phyloP scores from a whole-genome alignment of 2,329 filamentous ascomycete genomes.

The Aspergillus luchuensis region DNA sequence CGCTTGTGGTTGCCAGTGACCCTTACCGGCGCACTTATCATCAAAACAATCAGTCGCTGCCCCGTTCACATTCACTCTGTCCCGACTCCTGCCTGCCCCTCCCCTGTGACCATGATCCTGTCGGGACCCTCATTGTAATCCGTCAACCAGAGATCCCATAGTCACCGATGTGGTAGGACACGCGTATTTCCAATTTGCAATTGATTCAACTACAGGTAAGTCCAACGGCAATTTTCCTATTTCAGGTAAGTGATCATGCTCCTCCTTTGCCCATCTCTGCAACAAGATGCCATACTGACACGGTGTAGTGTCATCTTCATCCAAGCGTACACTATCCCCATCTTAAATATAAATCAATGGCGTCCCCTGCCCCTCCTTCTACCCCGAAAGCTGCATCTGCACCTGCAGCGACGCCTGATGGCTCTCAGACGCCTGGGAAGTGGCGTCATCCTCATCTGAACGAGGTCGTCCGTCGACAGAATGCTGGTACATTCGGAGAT shows the following conservation, averaged over 20 bases:
- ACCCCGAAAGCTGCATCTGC: conserved; percentile 40
- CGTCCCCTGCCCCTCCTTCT: conserved; percentile 42
- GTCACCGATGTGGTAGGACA: not conserved
- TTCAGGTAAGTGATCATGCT: conserved; percentile 5
- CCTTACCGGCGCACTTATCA: conserved; percentile 11
- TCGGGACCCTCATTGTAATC: not conserved
- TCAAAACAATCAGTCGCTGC: conserved; percentile 24
- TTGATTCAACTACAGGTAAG: conserved; percentile 21
- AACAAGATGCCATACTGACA: not conserved
- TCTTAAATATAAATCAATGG: conserved; percentile 31
- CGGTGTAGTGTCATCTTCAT: not conserved
- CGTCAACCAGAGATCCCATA: not conserved
- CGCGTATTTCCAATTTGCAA: not conserved
- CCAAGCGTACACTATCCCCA: conserved; percentile 9
- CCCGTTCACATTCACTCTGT: not conserved
- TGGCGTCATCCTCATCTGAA: conserved; percentile 89
- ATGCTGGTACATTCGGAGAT: conserved; percentile 75
- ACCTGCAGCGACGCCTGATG: conserved; percentile 30
- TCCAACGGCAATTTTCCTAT: conserved; percentile 7
- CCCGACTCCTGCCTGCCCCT: not conserved
- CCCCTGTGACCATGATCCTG: conserved; percentile 11
- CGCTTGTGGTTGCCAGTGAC: conserved; percentile 24
- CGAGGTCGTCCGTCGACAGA: conserved; percentile 81
- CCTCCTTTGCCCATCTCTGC: not conserved
- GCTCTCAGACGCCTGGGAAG: conserved; percentile 62